These are phyloP conservation scores for Euryodendron excelsum DNA, from an alignment of 148 eudicot species.

Conservation along the genomic window DNA sequence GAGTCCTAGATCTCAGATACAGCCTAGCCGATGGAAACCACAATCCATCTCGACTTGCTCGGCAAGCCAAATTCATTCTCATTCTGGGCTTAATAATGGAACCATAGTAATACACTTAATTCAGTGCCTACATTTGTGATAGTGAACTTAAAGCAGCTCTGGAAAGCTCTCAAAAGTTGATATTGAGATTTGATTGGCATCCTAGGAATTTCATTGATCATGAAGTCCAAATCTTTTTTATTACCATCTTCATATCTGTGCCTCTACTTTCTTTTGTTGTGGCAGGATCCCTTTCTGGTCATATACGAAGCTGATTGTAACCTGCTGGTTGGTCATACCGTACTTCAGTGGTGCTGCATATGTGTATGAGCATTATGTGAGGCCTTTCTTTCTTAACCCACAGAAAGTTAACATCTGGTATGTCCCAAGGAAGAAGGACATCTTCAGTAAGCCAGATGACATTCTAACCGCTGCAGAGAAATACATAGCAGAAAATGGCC, in stretches of 20 bases:
- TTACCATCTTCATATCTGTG: no score
- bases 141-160: no score
- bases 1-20: no score
- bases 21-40: no score
- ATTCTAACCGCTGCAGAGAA: conserved; percentile 74
- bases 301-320: conserved; percentile 62
- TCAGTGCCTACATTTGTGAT: no score
- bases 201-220: no score
- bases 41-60: not conserved
- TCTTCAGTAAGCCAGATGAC: conserved; percentile 62
- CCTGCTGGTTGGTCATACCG: conserved; percentile 97
- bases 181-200: no score
- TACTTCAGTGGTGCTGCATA: conserved; percentile 96
- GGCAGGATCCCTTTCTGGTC: conserved; percentile 95
- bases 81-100: no score
- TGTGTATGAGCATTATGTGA: conserved; percentile 76
- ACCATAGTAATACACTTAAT: no score
- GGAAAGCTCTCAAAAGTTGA: not conserved
- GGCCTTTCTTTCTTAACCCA: conserved; percentile 61
- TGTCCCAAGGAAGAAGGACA: conserved; percentile 59
- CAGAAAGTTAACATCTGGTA: conserved; percentile 62
- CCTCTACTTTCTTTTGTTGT: conserved; percentile 6
- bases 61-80: not conserved
- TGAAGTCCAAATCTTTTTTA: no score
- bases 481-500: conserved; percentile 70